These are phyloP conservation scores for Prunus kanzakura DNA, from an alignment of 306 rosid species.

Conservation along the genomic window DNA sequence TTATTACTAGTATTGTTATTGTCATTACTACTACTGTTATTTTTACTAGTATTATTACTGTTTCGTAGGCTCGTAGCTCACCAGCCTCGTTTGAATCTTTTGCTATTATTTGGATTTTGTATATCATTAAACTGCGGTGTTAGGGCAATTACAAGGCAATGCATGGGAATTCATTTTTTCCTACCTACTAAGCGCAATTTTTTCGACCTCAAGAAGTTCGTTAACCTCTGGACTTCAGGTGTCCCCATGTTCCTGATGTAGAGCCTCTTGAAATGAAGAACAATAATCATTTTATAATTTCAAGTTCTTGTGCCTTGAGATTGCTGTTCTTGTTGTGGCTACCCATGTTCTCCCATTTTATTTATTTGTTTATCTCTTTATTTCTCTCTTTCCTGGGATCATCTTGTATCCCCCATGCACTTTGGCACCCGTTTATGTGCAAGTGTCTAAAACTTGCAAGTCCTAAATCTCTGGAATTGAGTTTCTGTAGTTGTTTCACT, in stretches of 20 bases:
- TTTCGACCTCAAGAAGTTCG: too few relatives aligned
- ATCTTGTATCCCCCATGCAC: background rate
- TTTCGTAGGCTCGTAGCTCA: too few relatives aligned
- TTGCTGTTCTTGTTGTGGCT: background rate
- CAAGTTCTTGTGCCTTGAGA: background rate
- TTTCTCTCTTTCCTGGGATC: background rate
- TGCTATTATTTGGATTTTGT: too few relatives aligned
- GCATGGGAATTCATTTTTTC: too few relatives aligned
- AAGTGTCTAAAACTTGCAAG: background rate
- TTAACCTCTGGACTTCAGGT: too few relatives aligned
- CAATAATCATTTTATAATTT: background rate
- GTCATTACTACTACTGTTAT: too few relatives aligned
- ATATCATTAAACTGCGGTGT: too few relatives aligned
- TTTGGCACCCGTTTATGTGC: background rate
- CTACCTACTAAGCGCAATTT: too few relatives aligned
- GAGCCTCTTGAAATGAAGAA: background rate
- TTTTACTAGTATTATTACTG: too few relatives aligned
- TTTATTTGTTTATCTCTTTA: background rate
- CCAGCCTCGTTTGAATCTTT: too few relatives aligned
- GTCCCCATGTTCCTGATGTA: background rate
- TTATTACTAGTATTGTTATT: too few relatives aligned
- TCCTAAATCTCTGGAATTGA: background rate
- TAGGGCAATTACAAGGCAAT: too few relatives aligned
- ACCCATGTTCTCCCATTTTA: background rate
- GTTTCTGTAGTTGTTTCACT: background rate